Percentiles rank a stretch among this genome's conserved stretches.
phyloP scores from a whole-genome alignment of 176 grass and related monocot genomes.

The Raddia guianensis region DNA sequence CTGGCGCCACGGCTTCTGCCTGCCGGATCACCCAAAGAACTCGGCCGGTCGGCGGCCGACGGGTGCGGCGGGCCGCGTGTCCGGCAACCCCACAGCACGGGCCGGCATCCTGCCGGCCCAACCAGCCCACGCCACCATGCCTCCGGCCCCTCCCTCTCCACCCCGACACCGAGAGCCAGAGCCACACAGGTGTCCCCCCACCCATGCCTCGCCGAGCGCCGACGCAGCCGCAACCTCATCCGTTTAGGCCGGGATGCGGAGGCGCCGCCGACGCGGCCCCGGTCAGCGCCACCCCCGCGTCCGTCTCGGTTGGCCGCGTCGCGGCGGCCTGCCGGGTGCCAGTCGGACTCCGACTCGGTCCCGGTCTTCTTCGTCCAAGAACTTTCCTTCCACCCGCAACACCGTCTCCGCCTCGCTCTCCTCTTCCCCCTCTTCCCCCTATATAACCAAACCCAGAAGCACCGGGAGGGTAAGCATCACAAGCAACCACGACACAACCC shows the following conservation, averaged over 20 bases:
- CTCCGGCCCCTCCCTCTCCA: not conserved
- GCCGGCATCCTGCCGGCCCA: not conserved
- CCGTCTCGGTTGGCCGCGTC: not conserved
- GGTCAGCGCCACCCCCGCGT: not conserved
- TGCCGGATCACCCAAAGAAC: not conserved
- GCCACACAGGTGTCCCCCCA: not conserved
- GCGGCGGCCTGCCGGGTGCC: not conserved
- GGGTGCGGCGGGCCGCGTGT: not conserved
- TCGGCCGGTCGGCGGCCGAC: not conserved
- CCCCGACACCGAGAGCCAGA: not conserved
- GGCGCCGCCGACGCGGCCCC: not conserved
- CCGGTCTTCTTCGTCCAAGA: not conserved
- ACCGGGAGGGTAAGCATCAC: not conserved
- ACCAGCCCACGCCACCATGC: not conserved
- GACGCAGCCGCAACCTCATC: not conserved
- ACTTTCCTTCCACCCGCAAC: constrained; percentile 19
- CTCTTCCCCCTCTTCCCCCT: not conserved
- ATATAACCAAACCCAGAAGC: not conserved
- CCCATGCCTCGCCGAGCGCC: no score
- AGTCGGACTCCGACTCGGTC: not conserved
- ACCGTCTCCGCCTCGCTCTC: not conserved
- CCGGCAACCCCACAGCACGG: not conserved
- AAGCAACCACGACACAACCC: not conserved
- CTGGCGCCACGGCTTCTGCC: not conserved
- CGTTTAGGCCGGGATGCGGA: not conserved